A percentile compares a stretch with the other conserved stretches of the same genome.
Conservation (phyloP, 768 basidiomycete species). For the Auricularia sp. region DNA sequence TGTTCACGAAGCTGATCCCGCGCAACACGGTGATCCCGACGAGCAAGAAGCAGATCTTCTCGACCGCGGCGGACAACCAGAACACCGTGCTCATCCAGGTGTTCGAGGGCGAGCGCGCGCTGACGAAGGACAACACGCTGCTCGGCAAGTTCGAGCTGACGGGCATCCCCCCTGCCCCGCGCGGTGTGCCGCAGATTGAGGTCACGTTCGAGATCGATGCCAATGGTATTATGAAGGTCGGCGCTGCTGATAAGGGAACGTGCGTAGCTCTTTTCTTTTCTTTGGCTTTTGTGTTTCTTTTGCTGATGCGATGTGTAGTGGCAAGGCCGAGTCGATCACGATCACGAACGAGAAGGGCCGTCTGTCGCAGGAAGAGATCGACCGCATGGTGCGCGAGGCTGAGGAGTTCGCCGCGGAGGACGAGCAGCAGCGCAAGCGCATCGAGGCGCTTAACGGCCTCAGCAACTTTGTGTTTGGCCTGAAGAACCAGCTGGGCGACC, state of each 20-base stretch:
- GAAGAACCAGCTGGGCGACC: constrained; percentile 77
- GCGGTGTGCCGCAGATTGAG: constrained; percentile 95
- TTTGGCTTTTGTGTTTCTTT: neutral
- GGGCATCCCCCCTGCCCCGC: constrained; percentile 87
- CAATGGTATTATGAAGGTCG: constrained; percentile 92
- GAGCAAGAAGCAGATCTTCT: constrained; percentile 73
- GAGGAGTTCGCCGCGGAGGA: constrained; percentile 84
- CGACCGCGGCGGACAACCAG: constrained; percentile 16
- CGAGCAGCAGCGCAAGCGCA: constrained; percentile 65
- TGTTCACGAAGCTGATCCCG: constrained; percentile 94
- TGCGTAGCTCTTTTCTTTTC: constrained; percentile 24
- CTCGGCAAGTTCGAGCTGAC: constrained; percentile 95
- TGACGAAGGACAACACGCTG: constrained; percentile 98
- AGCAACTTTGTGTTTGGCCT: constrained; percentile 79
- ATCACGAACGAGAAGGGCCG: constrained; percentile 96
- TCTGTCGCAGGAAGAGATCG: constrained; percentile 80
- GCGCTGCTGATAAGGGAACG: constrained; percentile 92
- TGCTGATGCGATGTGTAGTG: constrained; percentile 29
- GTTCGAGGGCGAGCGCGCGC: constrained; percentile 90
- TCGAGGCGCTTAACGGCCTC: constrained; percentile 74
- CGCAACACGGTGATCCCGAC: constrained; percentile 98
- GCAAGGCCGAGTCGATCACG: constrained; percentile 81
- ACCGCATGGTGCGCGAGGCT: constrained; percentile 90
- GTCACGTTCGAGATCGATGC: constrained; percentile 94
- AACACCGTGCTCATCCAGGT: constrained; percentile 89